Evolutionary conservation across 345 rosid species (phyloP).

Genomic region (Physaria fendleri): DNA sequence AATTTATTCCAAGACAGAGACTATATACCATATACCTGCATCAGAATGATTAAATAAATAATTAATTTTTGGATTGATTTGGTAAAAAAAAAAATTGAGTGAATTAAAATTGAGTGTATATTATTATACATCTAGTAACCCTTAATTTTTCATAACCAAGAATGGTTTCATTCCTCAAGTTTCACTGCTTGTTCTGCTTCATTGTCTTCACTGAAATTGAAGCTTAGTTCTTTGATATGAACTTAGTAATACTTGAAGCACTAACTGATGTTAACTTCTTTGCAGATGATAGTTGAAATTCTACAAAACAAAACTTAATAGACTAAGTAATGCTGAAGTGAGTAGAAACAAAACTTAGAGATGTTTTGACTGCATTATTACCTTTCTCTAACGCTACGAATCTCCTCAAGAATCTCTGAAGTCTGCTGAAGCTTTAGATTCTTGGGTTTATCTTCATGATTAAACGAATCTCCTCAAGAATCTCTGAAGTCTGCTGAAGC

Average conservation of each 20-base stretch:
- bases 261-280: conserved; percentile 15
- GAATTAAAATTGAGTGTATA: too few relatives aligned
- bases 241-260: not conserved
- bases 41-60: too few relatives aligned
- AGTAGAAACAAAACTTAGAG: not conserved
- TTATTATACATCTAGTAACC: too few relatives aligned
- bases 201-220: not conserved
- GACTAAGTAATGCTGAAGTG: not conserved
- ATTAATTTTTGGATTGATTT: too few relatives aligned
- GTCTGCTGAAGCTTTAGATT: conserved; percentile 55
- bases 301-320: not conserved
- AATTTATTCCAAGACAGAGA: too few relatives aligned
- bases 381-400: conserved; percentile 52
- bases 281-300: conserved; percentile 21
- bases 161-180: not conserved
- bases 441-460: conserved; percentile 41
- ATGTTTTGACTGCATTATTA: conserved; percentile 25
- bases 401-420: conserved; percentile 53
- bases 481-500: conserved; percentile 55
- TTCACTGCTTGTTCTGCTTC: not conserved
- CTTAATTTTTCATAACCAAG: not conserved
- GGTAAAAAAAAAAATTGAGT: too few relatives aligned
- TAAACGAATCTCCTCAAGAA: conserved; percentile 58
- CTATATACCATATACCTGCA: too few relatives aligned
- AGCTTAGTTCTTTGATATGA: not conserved